phyloP scores from a whole-genome alignment of 2,329 filamentous ascomycete species.

The Epichloe uncinata region DNA sequence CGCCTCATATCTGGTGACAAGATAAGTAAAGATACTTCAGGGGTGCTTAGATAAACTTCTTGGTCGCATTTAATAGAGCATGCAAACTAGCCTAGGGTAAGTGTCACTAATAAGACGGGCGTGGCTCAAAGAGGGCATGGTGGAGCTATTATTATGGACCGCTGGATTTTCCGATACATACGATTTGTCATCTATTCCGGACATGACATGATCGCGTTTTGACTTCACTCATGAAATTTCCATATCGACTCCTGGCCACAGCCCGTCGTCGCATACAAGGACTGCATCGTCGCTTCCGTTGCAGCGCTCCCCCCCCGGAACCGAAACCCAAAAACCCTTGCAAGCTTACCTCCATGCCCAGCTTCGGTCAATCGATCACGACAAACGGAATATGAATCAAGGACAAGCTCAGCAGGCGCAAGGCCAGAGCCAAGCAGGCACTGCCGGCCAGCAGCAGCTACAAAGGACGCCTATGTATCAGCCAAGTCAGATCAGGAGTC shows the following conservation, averaged over 20 bases:
- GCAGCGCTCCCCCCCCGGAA: background rate
- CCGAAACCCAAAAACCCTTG: background rate
- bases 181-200: too few species aligned
- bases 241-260: background rate
- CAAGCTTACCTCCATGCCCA: background rate
- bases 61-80: too few species aligned
- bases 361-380: background rate
- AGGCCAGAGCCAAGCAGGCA: conserved; percentile 13
- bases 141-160: too few species aligned
- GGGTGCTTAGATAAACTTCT: too few species aligned
- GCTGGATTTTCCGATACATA: background rate
- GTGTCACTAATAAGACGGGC: too few species aligned
- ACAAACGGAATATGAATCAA: conserved; percentile 12
- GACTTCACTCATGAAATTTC: background rate
- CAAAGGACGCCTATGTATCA: conserved; percentile 29
- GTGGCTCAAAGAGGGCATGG: too few species aligned
- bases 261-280: background rate
- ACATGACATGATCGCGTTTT: background rate
- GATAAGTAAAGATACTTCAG: too few species aligned
- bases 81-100: too few species aligned
- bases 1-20: too few species aligned
- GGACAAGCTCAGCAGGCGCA: conserved; percentile 12
- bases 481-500: conserved; percentile 36
- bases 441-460: conserved; percentile 13
- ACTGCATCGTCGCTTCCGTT: background rate